Base-by-base conservation (phyloP, 176 grass and related monocot genomes). In the Carex parvula region DNA sequence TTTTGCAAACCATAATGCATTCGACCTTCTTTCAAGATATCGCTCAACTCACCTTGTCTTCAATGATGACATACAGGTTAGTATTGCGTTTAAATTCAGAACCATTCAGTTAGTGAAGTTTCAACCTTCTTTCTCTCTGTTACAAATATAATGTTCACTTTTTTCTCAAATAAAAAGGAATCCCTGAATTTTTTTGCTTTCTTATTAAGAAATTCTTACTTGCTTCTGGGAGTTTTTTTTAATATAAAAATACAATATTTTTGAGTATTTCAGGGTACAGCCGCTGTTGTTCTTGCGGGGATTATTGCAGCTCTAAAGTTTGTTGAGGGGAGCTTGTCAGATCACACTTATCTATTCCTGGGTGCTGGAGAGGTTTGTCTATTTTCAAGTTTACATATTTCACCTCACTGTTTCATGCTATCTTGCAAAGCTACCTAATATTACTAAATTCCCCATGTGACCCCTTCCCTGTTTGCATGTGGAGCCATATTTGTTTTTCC, bases 61-160 rank as follows among this genome's bases (percentile, higher is more conserved):
- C 85, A 98, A 94, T 86, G 95, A 98, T 90, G 95, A 98, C 85
- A 98, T 97, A 84, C 95, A 97, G 95, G 95, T 97, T 20, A 10
- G 17, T 66, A 81, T 37, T 24, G 32, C 50, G 6, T n/a, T 41
- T 9, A 62, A 17, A 17, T 39, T 70, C 6, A 10, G 1, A 42
- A 21, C 10, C 8, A 20, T 71, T 46, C 41, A 22, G 68, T 13
- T 71, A 71, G 68, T 21, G 18, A 44, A 20, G 39, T 46, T 21
- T 39, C 15, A 62, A 9, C 21, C 21, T 62, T 62, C 7, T 20
- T 62, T 60, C 57, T 62, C 60, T 62, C 46, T 50, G 20, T 24
- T 62, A 24, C 60, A 26, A 3, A 62, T 26, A 39, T 39, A 29
- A 26, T 29, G 61, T 24, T 64, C 8, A n/a, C 44, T 52, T 67